Base-by-base conservation (phyloP, 345 rosid species). In the Gossypium anomalum region DNA sequence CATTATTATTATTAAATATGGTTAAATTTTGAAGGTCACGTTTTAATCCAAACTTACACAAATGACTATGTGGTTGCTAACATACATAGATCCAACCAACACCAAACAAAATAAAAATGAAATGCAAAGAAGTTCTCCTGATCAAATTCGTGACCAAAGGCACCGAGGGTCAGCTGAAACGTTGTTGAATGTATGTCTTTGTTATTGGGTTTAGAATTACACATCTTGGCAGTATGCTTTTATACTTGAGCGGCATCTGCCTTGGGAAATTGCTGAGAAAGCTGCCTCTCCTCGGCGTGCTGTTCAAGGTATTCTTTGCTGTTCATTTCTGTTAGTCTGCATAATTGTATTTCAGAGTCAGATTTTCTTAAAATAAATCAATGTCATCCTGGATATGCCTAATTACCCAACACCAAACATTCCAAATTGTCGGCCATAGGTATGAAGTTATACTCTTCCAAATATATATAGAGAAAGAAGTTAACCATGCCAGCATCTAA, bases 251-350 rank as follows among this genome's bases (percentile, higher is more conserved):
- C 13, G 2, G 73, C 66, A 58, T 64, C 72, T 10, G 60, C 73
- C 20, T 69, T 69, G 44, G 44, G 47, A 69, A 17, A 7, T 52
- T 78, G 29, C 41, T 66, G 79, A 5, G 63, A 43, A 7, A 34
- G 67, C 20, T 75, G 83, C 83, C 84, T 85, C 78, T 75, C 82
- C 55, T 85, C 81, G 0, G 86, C 86, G 45, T 91, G 95, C 53
- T 89, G 92, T 80, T 92, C 94, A 34, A 92, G 86, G 86, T 87
- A 94, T 84, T 93, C 97, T 83, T 85, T 91, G 88, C 98, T 95
- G 83, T 95, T 95, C 98, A 95, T 89, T 83, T 95, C 97, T 51
- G 97, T 93, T 81, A 93, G 82, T 79, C 99, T 95, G 90, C 81
- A 74, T 79, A 72, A 20, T 22, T 14, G 23, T 22, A 45, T 34